phyloP scores from a whole-genome alignment of 2,329 filamentous ascomycete species.

The Coniochaeta sp. region DNA sequence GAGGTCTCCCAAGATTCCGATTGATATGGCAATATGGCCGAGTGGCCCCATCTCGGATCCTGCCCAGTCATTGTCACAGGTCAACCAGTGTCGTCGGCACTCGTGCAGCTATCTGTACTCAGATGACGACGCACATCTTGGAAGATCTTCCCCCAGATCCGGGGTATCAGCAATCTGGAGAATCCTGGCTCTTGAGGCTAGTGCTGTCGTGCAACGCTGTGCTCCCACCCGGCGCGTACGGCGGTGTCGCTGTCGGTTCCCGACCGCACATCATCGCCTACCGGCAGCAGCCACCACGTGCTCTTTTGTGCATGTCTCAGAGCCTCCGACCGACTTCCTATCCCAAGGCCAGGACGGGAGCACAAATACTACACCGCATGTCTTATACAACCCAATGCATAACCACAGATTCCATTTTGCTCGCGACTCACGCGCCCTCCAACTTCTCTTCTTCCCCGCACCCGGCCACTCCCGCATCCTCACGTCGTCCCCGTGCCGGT shows the following conservation, averaged over 20 bases:
- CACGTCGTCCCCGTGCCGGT: not conserved
- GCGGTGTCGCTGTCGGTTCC: not conserved
- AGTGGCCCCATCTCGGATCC: not conserved
- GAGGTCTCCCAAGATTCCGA: not conserved
- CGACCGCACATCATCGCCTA: not conserved
- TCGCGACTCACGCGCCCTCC: not conserved
- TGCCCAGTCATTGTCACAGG: not conserved
- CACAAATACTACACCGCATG: not conserved
- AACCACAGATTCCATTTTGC: not conserved
- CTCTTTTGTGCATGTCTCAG: not conserved
- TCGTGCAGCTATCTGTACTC: not conserved
- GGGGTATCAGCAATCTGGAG: constrained; percentile 1
- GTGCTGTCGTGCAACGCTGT: not conserved
- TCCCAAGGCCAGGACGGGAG: not conserved
- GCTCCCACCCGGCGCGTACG: not conserved
- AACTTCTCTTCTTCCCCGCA: not conserved
- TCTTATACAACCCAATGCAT: not conserved
- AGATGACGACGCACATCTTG: not conserved
- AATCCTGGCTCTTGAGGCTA: not conserved
- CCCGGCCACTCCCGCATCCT: not conserved
- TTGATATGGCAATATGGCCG: not conserved
- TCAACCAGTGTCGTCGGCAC: not conserved
- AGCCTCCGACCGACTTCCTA: not conserved
- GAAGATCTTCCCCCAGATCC: not conserved
- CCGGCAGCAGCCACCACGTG: not conserved